These are phyloP conservation scores for Collybia nuda DNA, from an alignment of 768 basidiomycete species.

Conservation along the genomic window DNA sequence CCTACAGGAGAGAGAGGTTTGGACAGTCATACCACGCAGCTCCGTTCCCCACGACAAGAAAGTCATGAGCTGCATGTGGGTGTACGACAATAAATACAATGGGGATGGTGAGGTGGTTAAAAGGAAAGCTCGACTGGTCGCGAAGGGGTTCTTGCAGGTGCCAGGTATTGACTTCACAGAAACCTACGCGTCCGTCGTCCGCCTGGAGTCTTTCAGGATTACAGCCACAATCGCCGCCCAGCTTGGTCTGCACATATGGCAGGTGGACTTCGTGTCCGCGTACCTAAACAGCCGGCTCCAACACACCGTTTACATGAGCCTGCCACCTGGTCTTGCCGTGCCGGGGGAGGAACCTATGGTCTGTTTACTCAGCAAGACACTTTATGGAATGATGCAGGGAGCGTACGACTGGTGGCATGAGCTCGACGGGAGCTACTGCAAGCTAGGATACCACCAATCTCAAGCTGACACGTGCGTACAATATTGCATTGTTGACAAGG, in stretches of 20 bases:
- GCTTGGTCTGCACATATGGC: conserved; percentile 24
- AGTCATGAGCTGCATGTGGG: conserved; percentile 15
- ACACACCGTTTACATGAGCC: conserved; percentile 12
- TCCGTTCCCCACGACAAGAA: conserved; percentile 1
- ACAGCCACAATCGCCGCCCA: conserved; percentile 22
- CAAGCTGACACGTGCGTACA: conserved; percentile 18
- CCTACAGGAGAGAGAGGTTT: conserved; percentile 12
- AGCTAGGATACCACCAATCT: conserved; percentile 13
- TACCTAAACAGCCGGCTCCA: conserved; percentile 31
- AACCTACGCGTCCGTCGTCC: conserved; percentile 16
- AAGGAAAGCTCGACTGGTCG: conserved; percentile 25
- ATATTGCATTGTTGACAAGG: not conserved
- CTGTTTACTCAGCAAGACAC: conserved; percentile 20
- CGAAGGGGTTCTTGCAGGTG: conserved; percentile 28
- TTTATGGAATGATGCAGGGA: conserved; percentile 22
- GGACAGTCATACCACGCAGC: conserved; percentile 9
- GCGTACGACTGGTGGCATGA: conserved; percentile 18
- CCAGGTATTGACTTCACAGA: conserved; percentile 31
- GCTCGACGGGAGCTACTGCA: conserved; percentile 3
- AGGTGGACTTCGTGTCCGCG: conserved; percentile 31
- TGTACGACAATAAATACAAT: conserved; percentile 28
- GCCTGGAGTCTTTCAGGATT: conserved; percentile 15
- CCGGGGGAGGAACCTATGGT: conserved; percentile 15
- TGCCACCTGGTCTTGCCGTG: conserved; percentile 12
- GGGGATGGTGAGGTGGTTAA: conserved; percentile 20